Evolutionary conservation across 1,284 basidiomycete species (phyloP).

Genomic region (Cryptococcus sp.): DNA sequence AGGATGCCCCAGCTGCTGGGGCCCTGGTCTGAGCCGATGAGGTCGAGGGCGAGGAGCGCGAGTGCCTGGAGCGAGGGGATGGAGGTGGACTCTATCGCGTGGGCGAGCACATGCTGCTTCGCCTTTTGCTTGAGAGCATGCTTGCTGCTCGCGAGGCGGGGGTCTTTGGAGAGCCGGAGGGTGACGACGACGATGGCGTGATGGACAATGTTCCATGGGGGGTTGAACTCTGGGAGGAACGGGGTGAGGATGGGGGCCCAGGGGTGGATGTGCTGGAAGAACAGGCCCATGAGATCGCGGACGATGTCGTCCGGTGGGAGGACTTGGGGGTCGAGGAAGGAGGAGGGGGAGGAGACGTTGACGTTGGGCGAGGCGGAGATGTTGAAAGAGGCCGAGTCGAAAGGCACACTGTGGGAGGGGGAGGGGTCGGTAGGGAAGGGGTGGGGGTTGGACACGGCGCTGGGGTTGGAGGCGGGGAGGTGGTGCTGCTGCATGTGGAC

Average conservation of each 20-base stretch:
- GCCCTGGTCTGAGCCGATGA: slow-evolving; percentile 49
- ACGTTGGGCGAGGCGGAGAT: slow-evolving; percentile 29
- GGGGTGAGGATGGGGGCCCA: slow-evolving; percentile 49
- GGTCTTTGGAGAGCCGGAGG: slow-evolving; percentile 42
- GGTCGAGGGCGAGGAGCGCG: slow-evolving; percentile 46
- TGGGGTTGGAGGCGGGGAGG: slow-evolving; percentile 3
- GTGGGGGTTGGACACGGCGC: slow-evolving; percentile 6
- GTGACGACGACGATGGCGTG: slow-evolving; percentile 50
- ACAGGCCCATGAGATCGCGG: slow-evolving; percentile 42
- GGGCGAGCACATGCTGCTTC: slow-evolving; percentile 45
- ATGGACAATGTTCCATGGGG: slow-evolving; percentile 46
- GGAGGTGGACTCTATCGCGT: slow-evolving; percentile 47
- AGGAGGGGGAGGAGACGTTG: slow-evolving; percentile 22
- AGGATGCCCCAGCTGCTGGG: slow-evolving; percentile 48
- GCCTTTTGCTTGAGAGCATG: slow-evolving; percentile 37
- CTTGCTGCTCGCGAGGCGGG: slow-evolving; percentile 29
- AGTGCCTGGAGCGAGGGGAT: slow-evolving; percentile 47
- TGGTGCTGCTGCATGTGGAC: not conserved
- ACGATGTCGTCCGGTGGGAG: slow-evolving; percentile 49
- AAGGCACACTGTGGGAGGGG: slow-evolving; percentile 6
- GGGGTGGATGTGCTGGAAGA: slow-evolving; percentile 44
- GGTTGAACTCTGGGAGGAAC: slow-evolving; percentile 19
- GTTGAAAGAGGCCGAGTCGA: slow-evolving; percentile 26
- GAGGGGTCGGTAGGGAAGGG: slow-evolving; percentile 6
- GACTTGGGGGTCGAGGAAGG: slow-evolving; percentile 41